Evolutionary conservation across 2,329 filamentous ascomycete genomes (phyloP), one percentile per base, ranked within the genome.

Genomic region (Septoria petroselini): DNA sequence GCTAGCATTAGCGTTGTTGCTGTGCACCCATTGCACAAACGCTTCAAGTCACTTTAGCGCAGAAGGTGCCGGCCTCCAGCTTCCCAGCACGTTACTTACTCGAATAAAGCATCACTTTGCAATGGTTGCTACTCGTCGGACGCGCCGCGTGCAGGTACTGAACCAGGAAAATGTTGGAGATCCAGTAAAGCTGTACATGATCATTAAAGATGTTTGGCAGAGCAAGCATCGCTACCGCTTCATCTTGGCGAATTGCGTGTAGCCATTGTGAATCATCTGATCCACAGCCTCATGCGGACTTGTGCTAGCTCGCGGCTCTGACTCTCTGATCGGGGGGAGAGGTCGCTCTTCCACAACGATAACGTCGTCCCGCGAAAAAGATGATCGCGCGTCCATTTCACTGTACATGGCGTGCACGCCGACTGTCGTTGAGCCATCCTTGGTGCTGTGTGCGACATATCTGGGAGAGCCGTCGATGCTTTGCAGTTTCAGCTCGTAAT

Each of bases 231-330:
- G n/a, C n/a, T n/a, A n/a, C n/a, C 30, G 39, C 35, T 51, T 54
- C 30, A 54, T 41, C 19, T 52, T 46, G 14, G 51, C 49, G 43
- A 54, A 57, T 17, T 52, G 50, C 4, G 51, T 46, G 21, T 54
- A 54, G 3, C 51, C 51, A 21, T 50, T 44, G 34, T 46, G 35
- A 33, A 57, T 57, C 51, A 57, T 54, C 41, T 54, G 48, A 37
- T 52, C 33, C 18, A 50, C 37, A 17, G 45, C 42, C 4, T 18
- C 29, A 40, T 50, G 43, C 7, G 48, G 44, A 39, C 31, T 45
- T 6, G 25, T 29, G 8, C 35, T 49, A 9, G 48, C 31, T 21
- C 33, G 35, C 7, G 48, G 47, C 17, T 46, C 37, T 7, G 37
- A 39, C 25, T 41, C 25, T n/a, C 23, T 40, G 19, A 33, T 18